Conservation (phyloP, 2,329 filamentous ascomycete genomes). For the Dactylellina drechsleri region DNA sequence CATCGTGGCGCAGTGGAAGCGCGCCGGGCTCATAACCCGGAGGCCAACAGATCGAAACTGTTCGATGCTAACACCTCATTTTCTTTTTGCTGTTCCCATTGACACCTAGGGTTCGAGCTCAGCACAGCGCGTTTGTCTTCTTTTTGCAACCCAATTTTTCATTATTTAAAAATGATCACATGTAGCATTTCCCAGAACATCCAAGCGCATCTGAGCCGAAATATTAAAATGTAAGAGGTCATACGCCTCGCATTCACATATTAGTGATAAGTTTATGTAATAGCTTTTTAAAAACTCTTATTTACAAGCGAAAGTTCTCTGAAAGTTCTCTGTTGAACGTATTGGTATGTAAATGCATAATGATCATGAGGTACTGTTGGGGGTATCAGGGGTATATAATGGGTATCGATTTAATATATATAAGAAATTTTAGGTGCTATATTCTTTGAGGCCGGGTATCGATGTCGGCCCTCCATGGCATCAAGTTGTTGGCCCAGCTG, state of each 20-base stretch:
- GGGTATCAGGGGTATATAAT: background rate
- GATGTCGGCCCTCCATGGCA: too few species aligned
- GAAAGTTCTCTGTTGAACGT: too few species aligned
- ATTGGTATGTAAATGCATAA: too few species aligned
- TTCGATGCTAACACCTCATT: constrained; percentile 45
- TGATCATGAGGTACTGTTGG: too few species aligned
- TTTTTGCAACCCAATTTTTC: constrained; percentile 13
- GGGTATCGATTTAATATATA: constrained; percentile 22
- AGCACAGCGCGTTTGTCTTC: constrained; percentile 11
- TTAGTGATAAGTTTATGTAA: too few species aligned
- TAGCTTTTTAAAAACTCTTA: background rate
- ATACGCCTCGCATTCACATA: background rate
- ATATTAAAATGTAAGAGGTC: background rate
- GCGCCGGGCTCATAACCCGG: constrained; percentile 54
- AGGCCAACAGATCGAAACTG: constrained; percentile 55
- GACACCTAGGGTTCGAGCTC: constrained; percentile 39
- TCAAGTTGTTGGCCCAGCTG: too few species aligned
- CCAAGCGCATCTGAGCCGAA: too few species aligned
- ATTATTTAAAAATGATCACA: background rate
- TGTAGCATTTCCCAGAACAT: background rate
- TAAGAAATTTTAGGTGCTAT: too few species aligned
- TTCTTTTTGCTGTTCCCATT: constrained; percentile 24
- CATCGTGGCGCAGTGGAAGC: constrained; percentile 55
- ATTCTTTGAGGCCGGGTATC: too few species aligned
- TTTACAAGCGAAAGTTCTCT: too few species aligned